These are phyloP conservation scores for Eucalyptus erythrocorys DNA, from an alignment of 345 rosid species.

Conservation along the genomic window DNA sequence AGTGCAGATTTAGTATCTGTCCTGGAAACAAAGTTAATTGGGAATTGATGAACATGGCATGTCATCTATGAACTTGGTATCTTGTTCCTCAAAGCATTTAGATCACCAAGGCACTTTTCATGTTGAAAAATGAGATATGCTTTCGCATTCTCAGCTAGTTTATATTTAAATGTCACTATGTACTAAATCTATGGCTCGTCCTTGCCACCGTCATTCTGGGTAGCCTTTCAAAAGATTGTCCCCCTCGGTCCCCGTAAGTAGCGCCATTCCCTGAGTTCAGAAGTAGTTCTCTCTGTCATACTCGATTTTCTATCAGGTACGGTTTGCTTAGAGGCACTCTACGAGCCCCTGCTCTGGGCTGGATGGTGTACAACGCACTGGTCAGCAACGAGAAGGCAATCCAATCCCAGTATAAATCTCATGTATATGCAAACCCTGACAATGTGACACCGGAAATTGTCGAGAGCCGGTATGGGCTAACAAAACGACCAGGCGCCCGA, in stretches of 20 bases:
- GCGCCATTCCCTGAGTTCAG: neutral
- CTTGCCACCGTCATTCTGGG: neutral
- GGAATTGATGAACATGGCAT: neutral
- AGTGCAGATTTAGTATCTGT: neutral
- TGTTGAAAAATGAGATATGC: neutral
- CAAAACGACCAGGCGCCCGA: constrained; percentile 73
- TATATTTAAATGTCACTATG: neutral
- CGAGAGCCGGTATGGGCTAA: constrained; percentile 54
- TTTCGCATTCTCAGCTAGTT: neutral
- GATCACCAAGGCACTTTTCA: neutral
- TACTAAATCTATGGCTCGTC: neutral
- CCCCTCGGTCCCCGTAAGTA: neutral
- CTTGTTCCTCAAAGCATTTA: neutral
- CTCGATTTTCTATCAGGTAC: constrained; percentile 28
- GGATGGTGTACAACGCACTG: constrained; percentile 92
- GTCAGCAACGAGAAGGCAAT: constrained; percentile 90
- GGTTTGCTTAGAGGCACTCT: constrained; percentile 72
- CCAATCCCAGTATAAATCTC: constrained; percentile 79
- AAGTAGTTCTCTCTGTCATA: neutral
- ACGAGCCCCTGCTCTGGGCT: constrained; percentile 75
- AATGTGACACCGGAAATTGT: constrained; percentile 59
- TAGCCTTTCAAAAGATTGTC: neutral
- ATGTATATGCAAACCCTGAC: constrained; percentile 72
- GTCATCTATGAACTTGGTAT: neutral
- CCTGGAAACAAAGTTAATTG: neutral